Evolutionary conservation across 2,329 filamentous ascomycete species (phyloP), one percentile per base, ranked within the genome.

Genomic region (Periconia sp.): DNA sequence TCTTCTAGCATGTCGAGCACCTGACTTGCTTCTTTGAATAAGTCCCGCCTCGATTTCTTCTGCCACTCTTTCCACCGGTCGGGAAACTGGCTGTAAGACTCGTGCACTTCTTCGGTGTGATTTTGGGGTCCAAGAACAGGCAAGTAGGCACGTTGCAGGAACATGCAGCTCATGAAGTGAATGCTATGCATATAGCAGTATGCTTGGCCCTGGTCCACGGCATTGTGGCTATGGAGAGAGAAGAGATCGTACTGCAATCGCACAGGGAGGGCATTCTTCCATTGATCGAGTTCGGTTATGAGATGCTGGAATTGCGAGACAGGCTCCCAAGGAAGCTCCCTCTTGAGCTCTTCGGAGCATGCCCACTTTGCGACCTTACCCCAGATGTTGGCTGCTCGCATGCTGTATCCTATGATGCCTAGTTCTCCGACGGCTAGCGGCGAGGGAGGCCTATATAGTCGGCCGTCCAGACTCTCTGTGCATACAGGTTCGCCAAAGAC

Each of bases 171-270:
- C 73, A 76, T 76, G 53, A 75, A 75, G 54, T 74, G 66, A 45
- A 76, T 75, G 55, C 70, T 68, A 54, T 75, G 73, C 73, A 75
- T 76, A 57, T 76, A 76, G 58, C 68, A 72, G 56, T 70, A 76
- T 5, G 72, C 73, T 49, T 76, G 73, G 14, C 73, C 73, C 49
- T 75, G 72, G 20, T 75, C 72, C n/a, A 74, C 66, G 7, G 73
- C 73, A 45, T 74, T 76, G 61, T 76, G 73, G 19, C 70, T 72
- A 57, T 75, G 73, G 6, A 76, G 62, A 1, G 66, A 67, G 54
- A 72, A 73, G 17, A 74, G 53, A 41, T 74, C 70, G 50, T 75
- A 76, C 47, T 70, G 69, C 37, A 74, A 61, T 20, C 73, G 67
- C 11, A 54, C 53, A 1, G 73, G 73, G 11, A 76, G 62, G 11